phyloP scores from a whole-genome alignment of 768 basidiomycete species.

The Pilatotrama ljubarskyi region DNA sequence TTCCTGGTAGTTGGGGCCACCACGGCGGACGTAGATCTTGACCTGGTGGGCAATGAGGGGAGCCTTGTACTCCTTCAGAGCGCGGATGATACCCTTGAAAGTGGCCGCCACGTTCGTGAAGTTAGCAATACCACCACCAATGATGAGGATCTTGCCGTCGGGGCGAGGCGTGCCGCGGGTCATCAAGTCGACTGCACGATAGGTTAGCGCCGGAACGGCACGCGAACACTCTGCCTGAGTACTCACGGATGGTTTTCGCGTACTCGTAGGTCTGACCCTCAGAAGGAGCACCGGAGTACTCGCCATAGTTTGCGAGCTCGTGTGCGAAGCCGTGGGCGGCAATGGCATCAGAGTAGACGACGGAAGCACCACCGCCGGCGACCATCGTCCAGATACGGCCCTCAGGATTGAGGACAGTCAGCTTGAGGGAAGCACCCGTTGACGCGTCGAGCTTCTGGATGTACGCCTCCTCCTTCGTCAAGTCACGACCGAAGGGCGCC shows the following conservation, averaged over 20 bases:
- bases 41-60: slow-evolving; percentile 82
- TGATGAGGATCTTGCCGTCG: slow-evolving; percentile 97
- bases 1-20: slow-evolving; percentile 99
- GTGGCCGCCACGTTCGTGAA: slow-evolving; percentile 99
- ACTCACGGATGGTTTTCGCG: slow-evolving; percentile 93
- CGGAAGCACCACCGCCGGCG: slow-evolving; percentile 88
- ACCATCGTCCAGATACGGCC: slow-evolving; percentile 99
- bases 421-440: slow-evolving; percentile 96
- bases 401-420: slow-evolving; percentile 93
- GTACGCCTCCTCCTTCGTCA: slow-evolving; percentile 99
- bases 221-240: background rate
- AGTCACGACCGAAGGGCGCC: slow-evolving; percentile 93
- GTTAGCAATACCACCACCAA: slow-evolving; percentile 99
- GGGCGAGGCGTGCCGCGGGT: slow-evolving; percentile 82
- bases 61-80: slow-evolving; percentile 89
- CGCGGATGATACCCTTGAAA: slow-evolving; percentile 99
- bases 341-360: slow-evolving; percentile 74
- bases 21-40: slow-evolving; percentile 96
- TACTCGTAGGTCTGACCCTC: slow-evolving; percentile 99
- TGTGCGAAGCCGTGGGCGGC: slow-evolving; percentile 93
- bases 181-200: slow-evolving; percentile 77
- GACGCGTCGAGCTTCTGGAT: slow-evolving; percentile 97
- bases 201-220: slow-evolving; percentile 14
- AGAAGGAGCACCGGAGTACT: slow-evolving; percentile 97
- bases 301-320: slow-evolving; percentile 99